Evolutionary conservation across 2,329 filamentous ascomycete genomes (phyloP).

Genomic region (Talaromyces sp.): DNA sequence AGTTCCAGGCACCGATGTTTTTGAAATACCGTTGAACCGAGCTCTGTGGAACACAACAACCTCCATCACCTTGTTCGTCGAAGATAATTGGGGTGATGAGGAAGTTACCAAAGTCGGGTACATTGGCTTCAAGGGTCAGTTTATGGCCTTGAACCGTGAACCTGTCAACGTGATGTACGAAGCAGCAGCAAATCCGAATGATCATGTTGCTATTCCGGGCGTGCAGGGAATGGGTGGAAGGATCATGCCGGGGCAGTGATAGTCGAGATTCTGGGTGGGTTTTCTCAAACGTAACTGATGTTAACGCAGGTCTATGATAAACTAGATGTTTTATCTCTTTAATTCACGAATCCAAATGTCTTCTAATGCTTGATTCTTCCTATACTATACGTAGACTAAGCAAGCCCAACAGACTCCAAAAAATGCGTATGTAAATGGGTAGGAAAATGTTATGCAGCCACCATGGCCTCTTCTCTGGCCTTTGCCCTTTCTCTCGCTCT

Average conservation of each 20-base stretch:
- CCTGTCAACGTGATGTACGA: constrained; percentile 88
- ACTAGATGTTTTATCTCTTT: background rate
- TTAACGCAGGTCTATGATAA: background rate
- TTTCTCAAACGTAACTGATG: background rate
- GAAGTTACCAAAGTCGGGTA: constrained; percentile 77
- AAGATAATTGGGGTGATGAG: constrained; percentile 86
- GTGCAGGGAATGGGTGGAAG: constrained; percentile 35
- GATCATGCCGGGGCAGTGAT: constrained; percentile 38
- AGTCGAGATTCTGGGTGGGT: constrained; percentile 10
- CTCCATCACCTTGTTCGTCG: constrained; percentile 77
- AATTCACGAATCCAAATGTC: background rate
- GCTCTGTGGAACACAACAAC: constrained; percentile 84
- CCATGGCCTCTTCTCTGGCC: constrained; percentile 20
- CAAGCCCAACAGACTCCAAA: background rate
- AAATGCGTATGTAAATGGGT: background rate
- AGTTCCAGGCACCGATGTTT: constrained; percentile 56
- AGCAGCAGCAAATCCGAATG: constrained; percentile 82
- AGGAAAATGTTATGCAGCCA: constrained; percentile 16
- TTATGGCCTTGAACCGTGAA: constrained; percentile 78
- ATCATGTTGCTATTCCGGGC: constrained; percentile 59
- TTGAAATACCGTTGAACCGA: constrained; percentile 84
- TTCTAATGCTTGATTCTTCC: background rate
- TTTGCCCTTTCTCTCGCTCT: constrained; percentile 27
- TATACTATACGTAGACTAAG: background rate
- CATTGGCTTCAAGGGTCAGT: constrained; percentile 90